Percentiles rank a stretch among this genome's conserved stretches.
phyloP scores from a whole-genome alignment of 352 stramenopile genomes.

The Phytopythium montanum region DNA sequence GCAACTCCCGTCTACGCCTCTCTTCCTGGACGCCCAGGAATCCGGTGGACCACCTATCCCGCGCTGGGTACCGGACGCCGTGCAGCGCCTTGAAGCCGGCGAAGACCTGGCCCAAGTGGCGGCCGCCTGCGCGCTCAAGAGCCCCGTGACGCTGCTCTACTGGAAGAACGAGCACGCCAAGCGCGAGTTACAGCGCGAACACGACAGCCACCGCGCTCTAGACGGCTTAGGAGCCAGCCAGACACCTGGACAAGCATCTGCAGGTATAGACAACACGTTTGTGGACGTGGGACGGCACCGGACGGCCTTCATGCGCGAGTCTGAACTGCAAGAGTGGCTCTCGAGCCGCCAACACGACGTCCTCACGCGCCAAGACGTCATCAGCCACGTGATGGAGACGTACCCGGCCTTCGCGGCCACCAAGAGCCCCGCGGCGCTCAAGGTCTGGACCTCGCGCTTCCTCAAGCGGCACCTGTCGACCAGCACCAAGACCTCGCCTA shows the following conservation, averaged over 20 bases:
- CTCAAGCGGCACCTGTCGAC: constrained; percentile 55
- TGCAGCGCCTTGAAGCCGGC: constrained; percentile 18
- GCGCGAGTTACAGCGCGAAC: constrained; percentile 10
- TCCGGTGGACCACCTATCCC: neutral
- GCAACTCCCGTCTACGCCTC: constrained; percentile 16
- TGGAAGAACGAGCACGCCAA: constrained; percentile 48
- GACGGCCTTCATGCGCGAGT: constrained; percentile 19
- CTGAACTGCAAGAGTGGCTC: constrained; percentile 56
- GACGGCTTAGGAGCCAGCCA: neutral
- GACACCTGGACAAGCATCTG: neutral
- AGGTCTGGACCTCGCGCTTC: constrained; percentile 61
- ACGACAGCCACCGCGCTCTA: constrained; percentile 1
- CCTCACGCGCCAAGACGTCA: constrained; percentile 61
- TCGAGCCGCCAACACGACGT: constrained; percentile 30
- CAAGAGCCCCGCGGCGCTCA: constrained; percentile 50
- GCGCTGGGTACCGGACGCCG: constrained; percentile 12
- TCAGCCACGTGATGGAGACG: constrained; percentile 42
- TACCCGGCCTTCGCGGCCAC: constrained; percentile 59
- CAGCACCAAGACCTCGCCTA: neutral
- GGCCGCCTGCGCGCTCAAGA: constrained; percentile 50
- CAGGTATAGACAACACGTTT: constrained; percentile 5
- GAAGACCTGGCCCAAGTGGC: constrained; percentile 31
- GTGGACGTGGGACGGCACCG: constrained; percentile 2
- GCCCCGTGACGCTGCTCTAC: constrained; percentile 51
- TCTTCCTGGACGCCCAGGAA: constrained; percentile 1